Evolutionary conservation across 306 rosid species (phyloP).

Genomic region (Rosa lucieae): DNA sequence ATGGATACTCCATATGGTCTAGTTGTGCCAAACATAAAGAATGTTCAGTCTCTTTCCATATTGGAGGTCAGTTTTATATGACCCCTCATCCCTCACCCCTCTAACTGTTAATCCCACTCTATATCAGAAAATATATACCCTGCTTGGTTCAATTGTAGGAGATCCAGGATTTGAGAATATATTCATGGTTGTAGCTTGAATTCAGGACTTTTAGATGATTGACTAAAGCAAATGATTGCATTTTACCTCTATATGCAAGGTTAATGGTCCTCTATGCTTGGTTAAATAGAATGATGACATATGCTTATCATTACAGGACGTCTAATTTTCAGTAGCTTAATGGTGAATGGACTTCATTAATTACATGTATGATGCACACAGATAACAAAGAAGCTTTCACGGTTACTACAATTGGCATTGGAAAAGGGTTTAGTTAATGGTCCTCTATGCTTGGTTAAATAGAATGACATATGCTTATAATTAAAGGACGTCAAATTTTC

Average conservation of each 20-base stretch:
- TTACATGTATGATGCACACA: conserved; percentile 22
- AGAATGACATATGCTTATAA: not conserved
- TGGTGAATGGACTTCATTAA: not conserved
- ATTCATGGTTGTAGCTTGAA: not conserved
- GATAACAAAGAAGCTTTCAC: conserved; percentile 89
- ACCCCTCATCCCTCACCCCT: not conserved
- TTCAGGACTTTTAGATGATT: not conserved
- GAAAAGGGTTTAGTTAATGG: conserved; percentile 32
- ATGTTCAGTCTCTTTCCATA: conserved; percentile 83
- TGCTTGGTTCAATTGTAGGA: not conserved
- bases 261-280: not conserved
- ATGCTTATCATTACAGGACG: not conserved
- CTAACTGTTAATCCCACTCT: not conserved
- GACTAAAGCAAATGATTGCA: not conserved
- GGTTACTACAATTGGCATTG: conserved; percentile 70
- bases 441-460: not conserved
- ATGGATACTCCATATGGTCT: conserved; percentile 86
- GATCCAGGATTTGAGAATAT: not conserved
- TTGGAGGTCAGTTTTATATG: conserved; percentile 62
- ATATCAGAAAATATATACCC: not conserved
- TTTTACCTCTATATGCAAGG: not conserved
- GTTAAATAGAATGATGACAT: not conserved
- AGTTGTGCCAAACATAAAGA: conserved; percentile 92
- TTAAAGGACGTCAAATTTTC: not conserved
- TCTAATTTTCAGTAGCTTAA: not conserved